A percentile compares a stretch with the other conserved stretches of the same genome.
phyloP scores from a whole-genome alignment of 2,329 filamentous ascomycete genomes.

The Colletotrichum sp. region DNA sequence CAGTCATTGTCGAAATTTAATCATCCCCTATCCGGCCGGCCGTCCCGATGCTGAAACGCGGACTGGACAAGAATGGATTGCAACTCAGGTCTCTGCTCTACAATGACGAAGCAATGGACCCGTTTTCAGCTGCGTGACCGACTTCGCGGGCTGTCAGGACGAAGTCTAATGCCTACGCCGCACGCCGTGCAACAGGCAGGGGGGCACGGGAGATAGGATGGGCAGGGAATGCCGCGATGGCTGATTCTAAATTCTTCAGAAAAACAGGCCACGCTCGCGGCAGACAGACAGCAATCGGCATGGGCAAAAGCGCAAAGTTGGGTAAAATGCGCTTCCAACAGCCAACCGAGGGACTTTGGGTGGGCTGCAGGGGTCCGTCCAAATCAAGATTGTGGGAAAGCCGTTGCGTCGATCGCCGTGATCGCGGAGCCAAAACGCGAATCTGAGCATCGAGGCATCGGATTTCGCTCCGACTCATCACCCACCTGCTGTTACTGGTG shows the following conservation, averaged over 20 bases:
- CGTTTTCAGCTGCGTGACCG: neutral
- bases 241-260: neutral
- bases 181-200: neutral
- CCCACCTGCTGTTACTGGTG: neutral
- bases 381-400: conserved; percentile 8
- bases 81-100: neutral
- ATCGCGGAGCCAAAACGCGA: conserved; percentile 8
- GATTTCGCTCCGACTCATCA: conserved; percentile 11
- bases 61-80: neutral
- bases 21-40: neutral
- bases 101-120: neutral
- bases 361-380: neutral
- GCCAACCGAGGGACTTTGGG: neutral
- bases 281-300: neutral
- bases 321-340: neutral
- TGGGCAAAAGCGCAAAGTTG: neutral
- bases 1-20: neutral
- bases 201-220: neutral
- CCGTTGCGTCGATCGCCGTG: conserved; percentile 15
- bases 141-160: neutral
- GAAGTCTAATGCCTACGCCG: neutral
- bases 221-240: neutral
- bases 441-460: conserved; percentile 16
- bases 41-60: neutral
- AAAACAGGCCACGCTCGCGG: neutral